phyloP scores from a whole-genome alignment of 2,329 filamentous ascomycete genomes.

The Hirsutella rhossiliensis region DNA sequence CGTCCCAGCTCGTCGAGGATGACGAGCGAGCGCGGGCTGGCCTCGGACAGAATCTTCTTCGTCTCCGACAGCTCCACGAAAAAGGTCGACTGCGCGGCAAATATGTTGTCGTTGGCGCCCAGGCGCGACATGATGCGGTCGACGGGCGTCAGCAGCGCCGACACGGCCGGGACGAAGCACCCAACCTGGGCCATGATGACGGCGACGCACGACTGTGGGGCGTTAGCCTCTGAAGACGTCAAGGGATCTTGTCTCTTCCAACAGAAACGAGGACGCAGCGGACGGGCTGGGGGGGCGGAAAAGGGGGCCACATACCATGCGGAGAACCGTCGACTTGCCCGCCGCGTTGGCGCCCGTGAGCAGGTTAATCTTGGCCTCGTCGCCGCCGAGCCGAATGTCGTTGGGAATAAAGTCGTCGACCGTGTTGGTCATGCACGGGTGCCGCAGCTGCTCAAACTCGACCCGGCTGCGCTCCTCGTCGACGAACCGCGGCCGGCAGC shows the following conservation, averaged over 20 bases:
- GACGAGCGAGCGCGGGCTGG: constrained; percentile 84
- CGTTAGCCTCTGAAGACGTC: background rate
- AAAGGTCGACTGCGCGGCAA: constrained; percentile 94
- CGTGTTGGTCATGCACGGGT: constrained; percentile 85
- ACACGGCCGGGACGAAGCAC: constrained; percentile 76
- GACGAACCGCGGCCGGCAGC: constrained; percentile 80
- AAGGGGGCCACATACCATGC: constrained; percentile 59
- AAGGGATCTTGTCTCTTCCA: background rate
- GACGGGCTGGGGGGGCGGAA: no score
- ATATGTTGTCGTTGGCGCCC: constrained; percentile 97
- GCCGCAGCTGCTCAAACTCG: constrained; percentile 85
- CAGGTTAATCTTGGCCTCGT: constrained; percentile 71
- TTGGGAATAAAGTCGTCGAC: constrained; percentile 96
- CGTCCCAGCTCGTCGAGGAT: constrained; percentile 95
- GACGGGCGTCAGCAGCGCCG: constrained; percentile 74
- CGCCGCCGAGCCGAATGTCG: constrained; percentile 75
- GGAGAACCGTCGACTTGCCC: constrained; percentile 89
- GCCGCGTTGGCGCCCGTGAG: constrained; percentile 94
- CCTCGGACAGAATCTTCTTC: constrained; percentile 93
- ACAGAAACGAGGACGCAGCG: no score
- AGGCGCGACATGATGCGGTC: constrained; percentile 98
- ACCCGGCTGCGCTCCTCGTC: constrained; percentile 74
- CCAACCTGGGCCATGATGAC: constrained; percentile 97
- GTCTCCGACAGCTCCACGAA: constrained; percentile 96
- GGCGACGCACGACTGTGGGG: constrained; percentile 67